Evolutionary conservation across 805 yeast species (phyloP).

Genomic region (Cephaloascus fragrans): DNA sequence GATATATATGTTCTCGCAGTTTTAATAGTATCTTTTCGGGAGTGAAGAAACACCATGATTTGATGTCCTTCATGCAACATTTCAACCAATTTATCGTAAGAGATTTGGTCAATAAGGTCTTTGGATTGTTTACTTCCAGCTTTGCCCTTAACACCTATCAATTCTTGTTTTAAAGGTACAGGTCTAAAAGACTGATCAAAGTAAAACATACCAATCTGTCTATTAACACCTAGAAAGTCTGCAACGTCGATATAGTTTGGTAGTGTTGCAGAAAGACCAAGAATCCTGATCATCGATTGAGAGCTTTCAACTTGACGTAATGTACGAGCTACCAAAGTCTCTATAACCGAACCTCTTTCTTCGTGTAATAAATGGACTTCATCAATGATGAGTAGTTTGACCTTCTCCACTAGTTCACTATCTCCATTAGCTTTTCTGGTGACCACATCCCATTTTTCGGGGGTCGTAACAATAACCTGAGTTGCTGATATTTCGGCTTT

Average conservation of each 20-base stretch:
- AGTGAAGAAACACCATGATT: constrained; percentile 95
- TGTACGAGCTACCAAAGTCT: constrained; percentile 90
- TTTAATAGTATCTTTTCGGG: constrained; percentile 84
- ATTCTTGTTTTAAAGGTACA: constrained; percentile 81
- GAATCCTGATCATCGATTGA: constrained; percentile 88
- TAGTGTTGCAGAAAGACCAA: constrained; percentile 88
- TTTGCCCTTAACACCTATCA: constrained; percentile 81
- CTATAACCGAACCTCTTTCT: constrained; percentile 96
- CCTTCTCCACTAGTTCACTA: constrained; percentile 72
- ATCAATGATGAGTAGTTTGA: constrained; percentile 81
- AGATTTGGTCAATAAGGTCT: constrained; percentile 53
- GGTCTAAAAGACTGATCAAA: constrained; percentile 93
- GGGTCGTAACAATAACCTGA: constrained; percentile 87
- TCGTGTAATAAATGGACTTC: constrained; percentile 95
- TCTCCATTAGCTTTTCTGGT: constrained; percentile 91
- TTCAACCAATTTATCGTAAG: constrained; percentile 68
- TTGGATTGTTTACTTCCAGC: constrained; percentile 70
- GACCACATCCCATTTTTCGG: constrained; percentile 97
- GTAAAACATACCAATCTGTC: constrained; percentile 86
- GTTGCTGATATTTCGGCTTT: constrained; percentile 71
- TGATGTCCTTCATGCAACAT: constrained; percentile 67
- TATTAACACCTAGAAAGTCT: constrained; percentile 84
- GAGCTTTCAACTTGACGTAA: constrained; percentile 90
- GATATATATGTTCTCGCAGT: constrained; percentile 67
- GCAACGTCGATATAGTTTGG: constrained; percentile 93